Evolutionary conservation across 768 basidiomycete genomes (phyloP), one percentile per base, ranked within the genome.

Genomic region (Leucocoprinus leucothites): DNA sequence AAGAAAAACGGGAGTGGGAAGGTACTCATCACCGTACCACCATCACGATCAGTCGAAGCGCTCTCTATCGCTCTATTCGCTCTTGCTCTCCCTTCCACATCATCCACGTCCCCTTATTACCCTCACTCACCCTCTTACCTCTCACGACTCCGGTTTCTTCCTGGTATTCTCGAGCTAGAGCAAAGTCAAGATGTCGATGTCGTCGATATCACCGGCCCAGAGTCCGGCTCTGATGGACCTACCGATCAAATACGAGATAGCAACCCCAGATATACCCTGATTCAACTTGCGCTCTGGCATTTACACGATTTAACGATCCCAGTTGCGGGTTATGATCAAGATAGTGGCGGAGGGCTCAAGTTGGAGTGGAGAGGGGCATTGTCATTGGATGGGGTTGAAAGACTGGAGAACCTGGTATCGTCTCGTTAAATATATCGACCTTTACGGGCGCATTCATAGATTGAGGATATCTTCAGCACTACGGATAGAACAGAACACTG

Each of bases 241-340:
- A 5, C 31, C 11, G 31, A 31, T 31, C 31, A n/a, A n/a, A n/a
- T n/a, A n/a, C n/a, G 31, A 31, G 31, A 31, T 5, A 31, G 5
- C 31, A 7, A 28, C 18, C 19, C 3, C 5, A 9, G 25, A 36
- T 53, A 35, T 13, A 36, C 44, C 9, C 24, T 38, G 4, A 46
- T 47, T 16, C 52, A 53, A 25, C 52, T 53, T 21, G 43, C 52
- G 6, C 52, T 53, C 18, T 53, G 52, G 52, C 52, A 53, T 26
- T 22, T 53, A 2, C 52, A 53, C n/a, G 52, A 53, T n/a, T 18
- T 53, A 11, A 5, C 31, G 7, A 11, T 21, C n/a, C 35, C 22
- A 18, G 43, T 11, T 16, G 21, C 22, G 13, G 7, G 11, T 5
- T 14, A 34, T 31, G 11, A 11, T 36, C 9, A 31, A 53, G 14